Base-by-base conservation (phyloP, 257 asterid species). In the Echites panduratus region DNA sequence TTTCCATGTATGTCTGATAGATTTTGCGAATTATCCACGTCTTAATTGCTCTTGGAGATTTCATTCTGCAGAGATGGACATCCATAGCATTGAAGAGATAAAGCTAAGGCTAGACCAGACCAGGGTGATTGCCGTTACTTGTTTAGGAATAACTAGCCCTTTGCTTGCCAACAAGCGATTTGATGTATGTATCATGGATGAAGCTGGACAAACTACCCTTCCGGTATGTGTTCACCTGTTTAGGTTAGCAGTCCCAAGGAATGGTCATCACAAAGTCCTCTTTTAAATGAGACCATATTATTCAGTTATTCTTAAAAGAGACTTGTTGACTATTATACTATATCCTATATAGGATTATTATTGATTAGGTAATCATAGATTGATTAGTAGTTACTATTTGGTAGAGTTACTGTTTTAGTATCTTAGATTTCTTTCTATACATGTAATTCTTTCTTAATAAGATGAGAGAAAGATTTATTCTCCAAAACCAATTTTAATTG, bases 121-220 rank as follows among this genome's bases (percentile, higher is more conserved):
- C 81, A 89, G 86, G 72, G 97, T 94, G 78, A 89, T 91, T 71
- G 99, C 90, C 26, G 93, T 91, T 81, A 94, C 99, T 71, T 91
- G 99, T 88, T 90, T 94, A 86, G 99, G 99, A 68, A 84, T 91
- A 83, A 85, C 80, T 66, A 89, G 95, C 81, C 99, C 98, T 49
- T 82, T 94, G 83, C 97, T 94, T 59, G 82, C 89, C 54, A 87
- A 82, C 76, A 91, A 87, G 85, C 90, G 84, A 81, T 94, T 94
- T 81, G 99, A 91, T 82, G 73, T 91, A 73, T 94, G 99, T 89
- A 89, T 94, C 85, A 91, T 94, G 98, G 99, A 94, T 84, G 98
- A 94, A 84, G 99, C 99, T 65, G 99, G 99, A 76, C 99, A 94
- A 81, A 91, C 88, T 76, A 89, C 99, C 35, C 84, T 94, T 54